Conservation (phyloP, 2,329 filamentous ascomycete genomes). For the Calonectria ilicicola region DNA sequence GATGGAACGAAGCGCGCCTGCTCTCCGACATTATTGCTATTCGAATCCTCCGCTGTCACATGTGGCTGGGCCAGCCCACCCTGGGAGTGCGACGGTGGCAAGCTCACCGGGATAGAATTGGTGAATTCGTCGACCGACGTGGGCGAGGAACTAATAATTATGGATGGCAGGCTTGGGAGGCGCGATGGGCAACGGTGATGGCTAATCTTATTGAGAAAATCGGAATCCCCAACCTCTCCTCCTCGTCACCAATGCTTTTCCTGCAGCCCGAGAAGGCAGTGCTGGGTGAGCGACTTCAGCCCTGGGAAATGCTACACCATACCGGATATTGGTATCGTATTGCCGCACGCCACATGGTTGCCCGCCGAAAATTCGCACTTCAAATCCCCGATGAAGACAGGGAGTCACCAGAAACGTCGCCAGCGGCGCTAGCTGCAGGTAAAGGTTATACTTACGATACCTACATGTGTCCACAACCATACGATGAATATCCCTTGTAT, state of each 20-base stretch:
- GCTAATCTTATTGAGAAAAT: constrained; percentile 69
- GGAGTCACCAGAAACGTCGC: constrained; percentile 60
- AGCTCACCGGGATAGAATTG: constrained; percentile 78
- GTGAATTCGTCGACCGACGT: constrained; percentile 82
- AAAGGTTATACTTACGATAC: constrained; percentile 72
- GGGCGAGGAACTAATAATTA: constrained; percentile 91
- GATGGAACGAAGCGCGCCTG: constrained; percentile 94
- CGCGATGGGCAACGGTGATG: constrained; percentile 76
- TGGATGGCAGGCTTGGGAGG: constrained; percentile 94
- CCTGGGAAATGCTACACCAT: constrained; percentile 75
- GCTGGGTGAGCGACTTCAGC: constrained; percentile 68
- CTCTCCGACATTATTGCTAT: constrained; percentile 85
- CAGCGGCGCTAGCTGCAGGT: constrained; percentile 59
- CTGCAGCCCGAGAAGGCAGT: constrained; percentile 70
- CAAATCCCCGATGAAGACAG: constrained; percentile 71
- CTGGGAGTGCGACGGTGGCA: constrained; percentile 85
- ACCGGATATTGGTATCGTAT: constrained; percentile 75
- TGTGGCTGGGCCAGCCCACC: constrained; percentile 85
- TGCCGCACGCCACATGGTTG: constrained; percentile 67
- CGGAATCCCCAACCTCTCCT: constrained; percentile 62
- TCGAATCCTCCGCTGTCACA: constrained; percentile 82
- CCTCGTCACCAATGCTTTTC: constrained; percentile 58
- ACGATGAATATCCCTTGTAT: constrained; percentile 68
- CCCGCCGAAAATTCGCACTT: constrained; percentile 65
- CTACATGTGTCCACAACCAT: constrained; percentile 74